Evolutionary conservation across 2,329 filamentous ascomycete genomes (phyloP).

Genomic region (Colletotrichum falcatum): DNA sequence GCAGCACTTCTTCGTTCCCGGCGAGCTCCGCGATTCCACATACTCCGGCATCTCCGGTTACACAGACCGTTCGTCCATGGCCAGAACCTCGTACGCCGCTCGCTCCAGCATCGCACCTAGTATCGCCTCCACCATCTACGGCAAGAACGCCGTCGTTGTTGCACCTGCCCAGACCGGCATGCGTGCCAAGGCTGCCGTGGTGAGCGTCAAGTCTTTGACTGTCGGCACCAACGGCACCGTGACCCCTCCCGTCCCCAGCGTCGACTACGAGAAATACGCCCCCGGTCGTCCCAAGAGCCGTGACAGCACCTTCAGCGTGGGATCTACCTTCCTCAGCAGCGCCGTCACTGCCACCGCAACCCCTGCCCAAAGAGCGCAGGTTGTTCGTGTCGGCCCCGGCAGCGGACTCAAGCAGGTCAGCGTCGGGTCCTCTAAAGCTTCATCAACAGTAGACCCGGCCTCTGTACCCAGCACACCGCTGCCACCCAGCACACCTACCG

Average conservation of each 20-base stretch:
- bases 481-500: slow-evolving; percentile 41
- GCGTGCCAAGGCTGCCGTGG: slow-evolving; percentile 89
- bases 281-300: slow-evolving; percentile 63
- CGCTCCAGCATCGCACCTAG: slow-evolving; percentile 84
- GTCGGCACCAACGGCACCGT: slow-evolving; percentile 65
- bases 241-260: slow-evolving; percentile 78
- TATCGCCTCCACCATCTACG: slow-evolving; percentile 93
- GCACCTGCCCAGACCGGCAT: slow-evolving; percentile 88
- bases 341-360: slow-evolving; percentile 69
- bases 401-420: slow-evolving; percentile 58
- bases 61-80: slow-evolving; percentile 72
- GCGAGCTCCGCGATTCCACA: slow-evolving; percentile 89
- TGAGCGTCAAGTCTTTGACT: slow-evolving; percentile 84
- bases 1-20: slow-evolving; percentile 93
- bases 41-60: slow-evolving; percentile 81
- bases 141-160: slow-evolving; percentile 87
- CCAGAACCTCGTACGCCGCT: slow-evolving; percentile 68
- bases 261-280: slow-evolving; percentile 74
- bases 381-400: slow-evolving; percentile 68
- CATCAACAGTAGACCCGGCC: slow-evolving; percentile 35
- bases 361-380: slow-evolving; percentile 65
- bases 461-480: slow-evolving; percentile 36
- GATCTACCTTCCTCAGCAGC: slow-evolving; percentile 76
- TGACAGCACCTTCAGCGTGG: slow-evolving; percentile 73
- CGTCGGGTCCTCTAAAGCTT: slow-evolving; percentile 50